These are phyloP conservation scores for Sclerotinia subarctica DNA, from an alignment of 2,329 filamentous ascomycete species.

Conservation along the genomic window DNA sequence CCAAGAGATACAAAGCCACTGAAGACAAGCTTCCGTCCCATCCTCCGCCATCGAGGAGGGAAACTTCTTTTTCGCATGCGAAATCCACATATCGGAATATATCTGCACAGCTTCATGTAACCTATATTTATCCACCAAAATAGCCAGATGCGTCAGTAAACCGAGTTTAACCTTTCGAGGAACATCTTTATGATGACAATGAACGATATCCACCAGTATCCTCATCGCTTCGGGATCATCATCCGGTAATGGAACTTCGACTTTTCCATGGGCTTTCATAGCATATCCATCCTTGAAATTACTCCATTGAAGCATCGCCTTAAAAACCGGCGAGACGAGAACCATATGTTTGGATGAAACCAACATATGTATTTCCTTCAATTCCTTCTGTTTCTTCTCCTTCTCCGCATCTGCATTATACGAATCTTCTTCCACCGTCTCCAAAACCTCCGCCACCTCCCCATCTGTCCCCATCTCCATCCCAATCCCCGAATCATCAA, in stretches of 20 bases:
- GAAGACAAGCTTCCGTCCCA: not conserved
- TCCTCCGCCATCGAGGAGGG: not conserved
- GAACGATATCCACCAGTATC: constrained; percentile 39
- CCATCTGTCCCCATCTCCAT: not conserved
- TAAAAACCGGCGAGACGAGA: constrained; percentile 34
- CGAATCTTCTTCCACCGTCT: not conserved
- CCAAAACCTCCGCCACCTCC: not conserved
- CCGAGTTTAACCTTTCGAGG: constrained; percentile 31
- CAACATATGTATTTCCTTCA: constrained; percentile 23
- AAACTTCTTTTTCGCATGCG: not conserved
- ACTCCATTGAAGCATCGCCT: constrained; percentile 30
- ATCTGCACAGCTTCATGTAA: constrained; percentile 22
- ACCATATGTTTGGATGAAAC: constrained; percentile 31
- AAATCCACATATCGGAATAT: constrained; percentile 22
- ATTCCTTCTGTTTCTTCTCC: not conserved
- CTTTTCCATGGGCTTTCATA: constrained; percentile 20
- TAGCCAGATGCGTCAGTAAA: constrained; percentile 35
- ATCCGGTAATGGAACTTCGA: constrained; percentile 34
- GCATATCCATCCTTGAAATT: constrained; percentile 30
- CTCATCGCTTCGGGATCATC: constrained; percentile 38
- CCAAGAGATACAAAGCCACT: constrained; percentile 20
- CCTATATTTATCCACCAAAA: constrained; percentile 35
- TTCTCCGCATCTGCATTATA: not conserved
- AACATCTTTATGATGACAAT: constrained; percentile 30
- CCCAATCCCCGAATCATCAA: constrained; percentile 16